Percentiles rank a stretch among this genome's conserved stretches.
These are phyloP conservation scores for Solanum lignicaule DNA, from an alignment of 257 asterid species.

Conservation along the genomic window DNA sequence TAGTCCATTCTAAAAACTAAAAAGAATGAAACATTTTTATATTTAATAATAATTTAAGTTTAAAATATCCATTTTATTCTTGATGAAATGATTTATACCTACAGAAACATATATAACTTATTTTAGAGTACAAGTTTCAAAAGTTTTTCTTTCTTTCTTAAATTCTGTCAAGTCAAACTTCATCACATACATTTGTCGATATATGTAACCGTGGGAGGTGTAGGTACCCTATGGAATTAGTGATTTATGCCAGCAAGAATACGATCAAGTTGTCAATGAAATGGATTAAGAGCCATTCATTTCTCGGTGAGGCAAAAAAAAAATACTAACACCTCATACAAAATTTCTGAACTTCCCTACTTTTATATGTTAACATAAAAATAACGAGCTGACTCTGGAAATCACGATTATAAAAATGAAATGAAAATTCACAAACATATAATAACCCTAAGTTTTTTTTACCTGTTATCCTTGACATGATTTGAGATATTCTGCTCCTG, in stretches of 20 bases:
- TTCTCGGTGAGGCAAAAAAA: not conserved
- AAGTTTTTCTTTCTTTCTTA: not conserved
- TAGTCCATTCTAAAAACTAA: not conserved
- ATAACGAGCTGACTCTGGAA: fast-evolving
- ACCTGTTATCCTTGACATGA: slow-evolving; percentile 12
- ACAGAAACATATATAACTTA: not conserved
- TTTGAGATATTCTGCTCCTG: slow-evolving; percentile 8
- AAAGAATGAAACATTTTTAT: not conserved
- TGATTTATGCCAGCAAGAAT: not conserved
- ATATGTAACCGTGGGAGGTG: not conserved
- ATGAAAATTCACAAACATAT: not conserved
- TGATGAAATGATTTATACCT: not conserved
- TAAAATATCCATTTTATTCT: not conserved
- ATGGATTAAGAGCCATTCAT: not conserved
- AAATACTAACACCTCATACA: not conserved
- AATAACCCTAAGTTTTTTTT: not conserved
- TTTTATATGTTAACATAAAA: not conserved
- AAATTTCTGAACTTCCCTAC: not conserved
- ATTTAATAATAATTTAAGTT: not conserved
- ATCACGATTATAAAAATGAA: not conserved
- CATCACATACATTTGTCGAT: not conserved
- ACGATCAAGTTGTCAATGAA: not conserved
- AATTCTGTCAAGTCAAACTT: not conserved
- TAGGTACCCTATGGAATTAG: not conserved
- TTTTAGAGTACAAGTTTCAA: not conserved